These are phyloP conservation scores for Stagonosporopsis tanaceti DNA, from an alignment of 2,329 filamentous ascomycete species.

Conservation along the genomic window DNA sequence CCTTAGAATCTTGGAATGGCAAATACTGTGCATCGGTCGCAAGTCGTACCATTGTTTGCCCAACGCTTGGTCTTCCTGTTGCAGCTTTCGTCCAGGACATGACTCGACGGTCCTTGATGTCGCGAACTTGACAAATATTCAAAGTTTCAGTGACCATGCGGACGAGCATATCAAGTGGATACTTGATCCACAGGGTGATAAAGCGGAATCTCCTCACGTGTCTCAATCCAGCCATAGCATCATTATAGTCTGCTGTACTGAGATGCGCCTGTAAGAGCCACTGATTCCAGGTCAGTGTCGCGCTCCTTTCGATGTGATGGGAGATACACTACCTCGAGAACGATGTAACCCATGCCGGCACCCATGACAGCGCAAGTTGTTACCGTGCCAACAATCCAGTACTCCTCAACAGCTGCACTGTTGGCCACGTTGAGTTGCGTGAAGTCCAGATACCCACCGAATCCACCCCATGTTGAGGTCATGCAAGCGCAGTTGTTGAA, in stretches of 20 bases:
- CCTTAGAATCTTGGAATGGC: constrained; percentile 7
- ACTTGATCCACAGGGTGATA: constrained; percentile 27
- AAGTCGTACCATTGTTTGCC: neutral
- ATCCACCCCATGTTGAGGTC: constrained; percentile 44
- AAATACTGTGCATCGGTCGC: constrained; percentile 15
- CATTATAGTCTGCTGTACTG: constrained; percentile 36
- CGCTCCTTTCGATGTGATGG: no score
- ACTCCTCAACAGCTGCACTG: constrained; percentile 27
- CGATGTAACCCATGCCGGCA: constrained; percentile 42
- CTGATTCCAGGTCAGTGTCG: constrained; percentile 8
- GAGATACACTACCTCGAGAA: constrained; percentile 32
- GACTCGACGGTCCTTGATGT: constrained; percentile 2
- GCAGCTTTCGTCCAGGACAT: neutral
- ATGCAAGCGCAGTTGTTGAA: constrained; percentile 54
- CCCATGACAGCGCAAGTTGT: constrained; percentile 38
- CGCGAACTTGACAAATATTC: constrained; percentile 13
- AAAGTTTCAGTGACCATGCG: constrained; percentile 16
- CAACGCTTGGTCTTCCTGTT: neutral
- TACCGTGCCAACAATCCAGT: constrained; percentile 44
- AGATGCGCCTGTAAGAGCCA: constrained; percentile 48
- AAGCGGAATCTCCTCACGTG: constrained; percentile 32
- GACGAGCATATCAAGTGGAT: constrained; percentile 18
- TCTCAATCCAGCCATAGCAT: constrained; percentile 30
- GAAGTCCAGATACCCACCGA: constrained; percentile 53
- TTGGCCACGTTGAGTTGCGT: constrained; percentile 37